phyloP scores from a whole-genome alignment of 306 rosid genomes.

The Dicorynia guianensis region DNA sequence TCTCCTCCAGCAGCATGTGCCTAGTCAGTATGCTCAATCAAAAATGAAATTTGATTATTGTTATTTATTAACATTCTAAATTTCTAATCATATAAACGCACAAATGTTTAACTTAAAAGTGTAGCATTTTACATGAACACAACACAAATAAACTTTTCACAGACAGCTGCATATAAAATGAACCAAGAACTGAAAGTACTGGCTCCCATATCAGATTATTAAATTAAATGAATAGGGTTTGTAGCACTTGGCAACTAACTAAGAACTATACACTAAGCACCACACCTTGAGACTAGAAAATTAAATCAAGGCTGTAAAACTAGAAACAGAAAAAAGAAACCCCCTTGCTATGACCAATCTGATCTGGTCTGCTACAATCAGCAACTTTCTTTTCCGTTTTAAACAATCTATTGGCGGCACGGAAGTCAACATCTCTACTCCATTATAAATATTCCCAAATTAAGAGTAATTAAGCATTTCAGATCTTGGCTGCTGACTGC shows the following conservation, averaged over 20 bases:
- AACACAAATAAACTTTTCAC: neutral
- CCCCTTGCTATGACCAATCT: neutral
- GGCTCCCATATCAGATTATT: neutral
- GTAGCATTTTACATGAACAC: neutral
- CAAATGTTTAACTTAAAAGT: neutral
- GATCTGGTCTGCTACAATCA: neutral
- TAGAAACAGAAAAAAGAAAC: conserved; percentile 10
- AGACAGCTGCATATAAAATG: conserved; percentile 17
- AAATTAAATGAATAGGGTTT: conserved; percentile 2
- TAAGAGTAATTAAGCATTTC: neutral
- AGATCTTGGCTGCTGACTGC: conserved; percentile 2
- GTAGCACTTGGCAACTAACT: neutral
- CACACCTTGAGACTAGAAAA: neutral
- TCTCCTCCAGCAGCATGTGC: conserved; percentile 4
- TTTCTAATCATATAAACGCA: neutral
- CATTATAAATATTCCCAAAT: neutral
- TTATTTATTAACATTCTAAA: neutral
- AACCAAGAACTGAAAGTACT: neutral
- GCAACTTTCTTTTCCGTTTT: neutral
- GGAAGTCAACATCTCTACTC: neutral
- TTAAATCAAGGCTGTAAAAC: neutral
- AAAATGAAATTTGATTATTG: neutral
- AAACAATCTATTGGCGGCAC: neutral
- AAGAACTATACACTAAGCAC: neutral
- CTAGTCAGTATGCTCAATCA: neutral